phyloP scores from a whole-genome alignment of 805 yeast species.

The Lipomyces yamanashiensis region DNA sequence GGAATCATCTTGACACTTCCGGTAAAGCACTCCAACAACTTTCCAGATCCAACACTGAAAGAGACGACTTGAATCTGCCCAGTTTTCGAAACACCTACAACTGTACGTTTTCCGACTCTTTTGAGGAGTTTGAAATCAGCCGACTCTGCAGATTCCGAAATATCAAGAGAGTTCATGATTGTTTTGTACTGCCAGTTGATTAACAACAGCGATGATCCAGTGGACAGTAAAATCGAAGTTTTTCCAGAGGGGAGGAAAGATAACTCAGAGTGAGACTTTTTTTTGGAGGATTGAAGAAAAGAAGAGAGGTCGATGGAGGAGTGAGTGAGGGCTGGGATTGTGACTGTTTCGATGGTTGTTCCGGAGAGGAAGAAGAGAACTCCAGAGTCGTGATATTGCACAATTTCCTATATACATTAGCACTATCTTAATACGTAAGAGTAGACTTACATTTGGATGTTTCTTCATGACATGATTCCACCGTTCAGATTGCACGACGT shows the following conservation, averaged over 20 bases:
- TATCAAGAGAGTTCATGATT: slow-evolving; percentile 19
- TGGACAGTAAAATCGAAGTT: slow-evolving; percentile 22
- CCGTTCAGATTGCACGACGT: neutral
- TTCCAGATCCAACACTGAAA: slow-evolving; percentile 28
- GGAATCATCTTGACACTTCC: slow-evolving; percentile 24
- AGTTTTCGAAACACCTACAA: slow-evolving; percentile 20
- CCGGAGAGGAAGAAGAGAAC: slow-evolving; percentile 21
- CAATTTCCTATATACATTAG: slow-evolving; percentile 11
- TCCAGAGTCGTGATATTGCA: slow-evolving; percentile 31
- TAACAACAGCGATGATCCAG: slow-evolving; percentile 20
- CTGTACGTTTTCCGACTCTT: slow-evolving; percentile 26
- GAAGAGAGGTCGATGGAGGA: slow-evolving; percentile 19
- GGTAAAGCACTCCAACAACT: slow-evolving; percentile 28
- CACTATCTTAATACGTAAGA: neutral
- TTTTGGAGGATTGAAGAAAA: slow-evolving; percentile 15
- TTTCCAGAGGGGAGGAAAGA: slow-evolving; percentile 27
- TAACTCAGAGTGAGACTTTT: neutral
- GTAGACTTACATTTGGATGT: slow-evolving; percentile 13
- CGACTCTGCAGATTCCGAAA: slow-evolving; percentile 2
- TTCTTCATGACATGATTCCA: slow-evolving; percentile 14
- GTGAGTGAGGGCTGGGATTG: slow-evolving; percentile 19
- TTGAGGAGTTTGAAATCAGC: slow-evolving; percentile 11
- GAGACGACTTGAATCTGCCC: slow-evolving; percentile 22
- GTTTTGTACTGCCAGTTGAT: slow-evolving; percentile 32
- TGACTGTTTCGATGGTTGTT: slow-evolving; percentile 16